These are phyloP conservation scores for Hyaloscypha bicolor DNA, from an alignment of 495 filamentous ascomycete species.

Conservation along the genomic window DNA sequence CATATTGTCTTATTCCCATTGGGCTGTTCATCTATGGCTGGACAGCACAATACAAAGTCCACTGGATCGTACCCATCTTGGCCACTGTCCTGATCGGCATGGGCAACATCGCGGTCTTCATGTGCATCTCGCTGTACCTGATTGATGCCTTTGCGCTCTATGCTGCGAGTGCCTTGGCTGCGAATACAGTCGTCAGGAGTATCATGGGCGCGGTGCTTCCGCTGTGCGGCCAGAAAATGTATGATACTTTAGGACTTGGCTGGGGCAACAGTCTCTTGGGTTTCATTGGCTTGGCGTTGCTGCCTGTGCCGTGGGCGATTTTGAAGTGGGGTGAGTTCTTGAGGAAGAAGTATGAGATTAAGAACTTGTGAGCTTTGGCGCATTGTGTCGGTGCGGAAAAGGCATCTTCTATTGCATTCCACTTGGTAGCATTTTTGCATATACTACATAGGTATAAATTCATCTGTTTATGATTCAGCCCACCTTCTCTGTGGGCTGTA, in stretches of 20 bases:
- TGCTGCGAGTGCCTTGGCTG: constrained; percentile 73
- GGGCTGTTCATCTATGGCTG: constrained; percentile 73
- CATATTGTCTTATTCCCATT: constrained; percentile 42
- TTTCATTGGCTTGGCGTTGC: constrained; percentile 61
- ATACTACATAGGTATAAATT: not conserved
- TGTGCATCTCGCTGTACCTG: constrained; percentile 73
- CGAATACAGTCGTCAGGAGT: constrained; percentile 68
- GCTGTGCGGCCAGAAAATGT: constrained; percentile 64
- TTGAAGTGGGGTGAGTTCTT: constrained; percentile 43
- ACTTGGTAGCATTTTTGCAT: not conserved
- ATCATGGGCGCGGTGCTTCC: constrained; percentile 65
- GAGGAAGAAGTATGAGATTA: constrained; percentile 26
- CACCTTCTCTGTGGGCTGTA: too few species aligned
- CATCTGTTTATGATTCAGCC: not conserved
- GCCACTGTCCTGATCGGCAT: constrained; percentile 22
- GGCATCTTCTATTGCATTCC: not conserved
- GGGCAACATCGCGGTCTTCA: constrained; percentile 64
- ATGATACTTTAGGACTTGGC: constrained; percentile 57
- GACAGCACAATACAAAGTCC: constrained; percentile 54
- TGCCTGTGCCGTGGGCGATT: constrained; percentile 57
- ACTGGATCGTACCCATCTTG: constrained; percentile 65
- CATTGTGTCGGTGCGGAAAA: not conserved
- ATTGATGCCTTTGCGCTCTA: constrained; percentile 78
- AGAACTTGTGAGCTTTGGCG: constrained; percentile 16
- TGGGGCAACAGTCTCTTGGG: constrained; percentile 63